Conservation (phyloP, 345 rosid species). For the Erodium maritimum region DNA sequence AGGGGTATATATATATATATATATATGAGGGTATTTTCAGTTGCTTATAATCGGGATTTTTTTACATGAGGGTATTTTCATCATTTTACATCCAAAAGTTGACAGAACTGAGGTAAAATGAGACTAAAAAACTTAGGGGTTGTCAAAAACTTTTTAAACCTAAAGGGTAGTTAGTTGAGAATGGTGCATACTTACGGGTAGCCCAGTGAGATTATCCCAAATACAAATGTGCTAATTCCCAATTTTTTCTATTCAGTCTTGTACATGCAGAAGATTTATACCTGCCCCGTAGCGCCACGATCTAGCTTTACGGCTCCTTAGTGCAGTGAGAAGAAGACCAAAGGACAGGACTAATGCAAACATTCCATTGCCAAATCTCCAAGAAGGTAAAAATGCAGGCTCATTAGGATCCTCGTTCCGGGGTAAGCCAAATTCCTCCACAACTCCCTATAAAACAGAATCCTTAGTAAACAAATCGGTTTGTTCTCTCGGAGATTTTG, state of each 20-base stretch:
- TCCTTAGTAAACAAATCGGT: not conserved
- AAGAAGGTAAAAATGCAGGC: constrained; percentile 29
- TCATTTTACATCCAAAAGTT: too few relatives aligned
- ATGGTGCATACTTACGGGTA: too few relatives aligned
- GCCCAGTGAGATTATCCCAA: too few relatives aligned
- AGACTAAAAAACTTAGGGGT: too few relatives aligned
- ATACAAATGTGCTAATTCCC: not conserved
- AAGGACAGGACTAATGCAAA: constrained; percentile 49
- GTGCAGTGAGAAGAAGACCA: constrained; percentile 47
- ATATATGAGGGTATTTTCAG: too few relatives aligned
- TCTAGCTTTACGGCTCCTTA: constrained; percentile 52
- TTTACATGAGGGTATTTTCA: too few relatives aligned
- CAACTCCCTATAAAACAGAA: constrained; percentile 30
- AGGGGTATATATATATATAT: too few relatives aligned
- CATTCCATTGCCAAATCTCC: constrained; percentile 61
- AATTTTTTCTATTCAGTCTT: constrained; percentile 1
- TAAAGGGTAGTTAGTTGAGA: too few relatives aligned
- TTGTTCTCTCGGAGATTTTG: not conserved
- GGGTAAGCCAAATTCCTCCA: constrained; percentile 49
- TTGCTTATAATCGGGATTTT: too few relatives aligned
- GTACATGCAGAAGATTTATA: constrained; percentile 9
- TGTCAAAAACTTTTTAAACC: too few relatives aligned
- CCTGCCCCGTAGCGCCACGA: constrained; percentile 54
- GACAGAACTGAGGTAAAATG: too few relatives aligned
- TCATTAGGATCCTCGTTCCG: constrained; percentile 36